Base-by-base conservation (phyloP, 768 basidiomycete genomes). In the Calvatia gigantea region DNA sequence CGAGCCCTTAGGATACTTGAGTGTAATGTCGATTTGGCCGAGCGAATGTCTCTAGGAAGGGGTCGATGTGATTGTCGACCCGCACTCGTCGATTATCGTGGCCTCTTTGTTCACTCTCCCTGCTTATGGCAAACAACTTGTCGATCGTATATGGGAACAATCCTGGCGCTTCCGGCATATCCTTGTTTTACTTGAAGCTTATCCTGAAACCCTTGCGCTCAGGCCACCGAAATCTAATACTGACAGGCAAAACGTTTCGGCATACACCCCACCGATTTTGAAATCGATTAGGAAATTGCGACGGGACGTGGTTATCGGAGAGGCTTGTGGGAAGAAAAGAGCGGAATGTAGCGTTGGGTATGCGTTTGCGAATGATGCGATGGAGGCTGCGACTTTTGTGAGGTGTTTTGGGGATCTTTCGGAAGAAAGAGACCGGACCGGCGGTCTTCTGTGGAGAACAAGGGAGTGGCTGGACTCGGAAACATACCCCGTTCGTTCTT, bases 231-330 rank as follows among this genome's bases (percentile, higher is more conserved):
- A 58, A 27, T 57, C 41, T 35, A 49, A 38, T 41, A 54, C 38
- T 6, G 46, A 56, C 17, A 46, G 11, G 48, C 61, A 59, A 11
- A 67, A 60, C 2, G 62, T 75, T 31, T 74, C 75, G 51, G 80
- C 84, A 0, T 89, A 85, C 62, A 81, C 86, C 0, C 81, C 83
- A 2, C 85, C 87, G 0, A 77, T 87, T 35, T 61, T 88, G 54
- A 90, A 86, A 60, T 83, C 87, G 0, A 70, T 91, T 61, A 84
- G 81, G 67, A 87, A 80, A 64, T 77, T 93, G 28, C 71, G 82
- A 54, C 73, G 90, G 51, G 81, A 83, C 58, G 49, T 91, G 21
- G 75, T 68, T 21, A 82, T 93, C 14, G 74, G 80, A 0, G 85
- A 86, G 57, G 87, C 78, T 1, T 84, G 75, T 59, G 75, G 75